Evolutionary conservation across 148 eudicot species (phyloP).

Genomic region (Mesembryanthemum crystallinum): DNA sequence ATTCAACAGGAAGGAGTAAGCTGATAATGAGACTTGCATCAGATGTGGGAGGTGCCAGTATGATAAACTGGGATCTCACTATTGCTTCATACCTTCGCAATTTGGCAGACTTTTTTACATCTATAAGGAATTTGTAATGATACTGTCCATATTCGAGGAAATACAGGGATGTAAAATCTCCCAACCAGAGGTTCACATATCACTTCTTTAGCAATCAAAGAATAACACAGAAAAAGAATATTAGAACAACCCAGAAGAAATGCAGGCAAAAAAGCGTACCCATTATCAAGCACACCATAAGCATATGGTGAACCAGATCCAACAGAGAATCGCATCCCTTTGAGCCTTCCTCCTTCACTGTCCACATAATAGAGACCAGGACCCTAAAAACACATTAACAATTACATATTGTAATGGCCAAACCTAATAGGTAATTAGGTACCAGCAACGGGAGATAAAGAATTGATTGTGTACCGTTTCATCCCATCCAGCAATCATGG

Average conservation of each 20-base stretch:
- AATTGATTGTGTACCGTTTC: slow-evolving; percentile 56
- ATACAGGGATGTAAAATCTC: neutral
- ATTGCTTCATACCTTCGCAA: neutral
- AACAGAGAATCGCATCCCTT: slow-evolving; percentile 89
- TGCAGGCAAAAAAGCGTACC: slow-evolving; percentile 41
- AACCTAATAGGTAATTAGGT: neutral
- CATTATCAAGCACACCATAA: slow-evolving; percentile 93
- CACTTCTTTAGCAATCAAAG: neutral
- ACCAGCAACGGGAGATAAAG: neutral
- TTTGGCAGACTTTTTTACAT: neutral
- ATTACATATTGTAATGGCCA: neutral
- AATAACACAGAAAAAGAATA: neutral
- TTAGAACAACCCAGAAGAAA: neutral
- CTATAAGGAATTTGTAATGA: neutral
- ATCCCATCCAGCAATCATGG: slow-evolving; percentile 99
- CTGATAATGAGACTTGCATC: neutral
- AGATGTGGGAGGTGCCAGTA: neutral
- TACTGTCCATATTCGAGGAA: neutral
- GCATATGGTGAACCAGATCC: slow-evolving; percentile 99
- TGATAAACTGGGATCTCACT: too few relatives aligned
- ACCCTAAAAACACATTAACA: slow-evolving; percentile 52
- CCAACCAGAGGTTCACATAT: neutral
- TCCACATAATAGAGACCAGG: slow-evolving; percentile 97
- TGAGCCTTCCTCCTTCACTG: slow-evolving; percentile 98
- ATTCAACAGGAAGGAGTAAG: neutral